Evolutionary conservation across 257 asterid species (phyloP), one percentile per base, ranked within the genome.

Genomic region (Henckelia pumila): DNA sequence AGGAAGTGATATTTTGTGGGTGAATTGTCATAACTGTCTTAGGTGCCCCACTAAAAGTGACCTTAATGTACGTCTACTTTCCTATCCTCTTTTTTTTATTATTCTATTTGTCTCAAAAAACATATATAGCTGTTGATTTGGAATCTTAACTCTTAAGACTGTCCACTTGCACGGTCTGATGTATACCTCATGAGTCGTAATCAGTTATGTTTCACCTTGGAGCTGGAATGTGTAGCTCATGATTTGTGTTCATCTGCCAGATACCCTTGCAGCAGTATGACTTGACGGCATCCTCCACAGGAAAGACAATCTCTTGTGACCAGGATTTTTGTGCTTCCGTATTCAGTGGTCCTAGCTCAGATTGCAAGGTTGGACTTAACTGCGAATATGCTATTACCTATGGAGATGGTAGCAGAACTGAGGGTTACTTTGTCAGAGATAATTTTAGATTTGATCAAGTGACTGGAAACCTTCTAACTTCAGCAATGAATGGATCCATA

Each of bases 1-100:
- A 16, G 99, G 99, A 76, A 94, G 99, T 79, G 99, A 94, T 80
- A 94, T 88, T 56, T 75, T 94, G 69, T 94, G 99, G 99, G 88
- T 94, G 75, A 94, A 94, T 67, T 94, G 99, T 73, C 91, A 81
- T 70, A 80, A 85, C 67, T 94, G 99, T 72, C 79, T 63, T 52
- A 85, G 75, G 75, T 91, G 99, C 76, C 96, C 99, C 64, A 81
- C 77, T 40, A 84, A 80, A 83, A 94, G 95, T 81, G 86, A 78
- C 71, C 95, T 94, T 57, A 77, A 88, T 66, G 99, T 94, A 86
- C 44, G 91, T 50, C 30, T 53, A 40, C 32, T 32, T 68, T 67
- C 53, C 64, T 40, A 25, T 66, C 55, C 49, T 23, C 5, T 40
- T 10, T 52, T 50, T 28, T 16, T 29, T 65, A 26, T 8, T 19